Base-by-base conservation (phyloP, 1,139 yeast species). In the Protomyces lactucae-debilis region DNA sequence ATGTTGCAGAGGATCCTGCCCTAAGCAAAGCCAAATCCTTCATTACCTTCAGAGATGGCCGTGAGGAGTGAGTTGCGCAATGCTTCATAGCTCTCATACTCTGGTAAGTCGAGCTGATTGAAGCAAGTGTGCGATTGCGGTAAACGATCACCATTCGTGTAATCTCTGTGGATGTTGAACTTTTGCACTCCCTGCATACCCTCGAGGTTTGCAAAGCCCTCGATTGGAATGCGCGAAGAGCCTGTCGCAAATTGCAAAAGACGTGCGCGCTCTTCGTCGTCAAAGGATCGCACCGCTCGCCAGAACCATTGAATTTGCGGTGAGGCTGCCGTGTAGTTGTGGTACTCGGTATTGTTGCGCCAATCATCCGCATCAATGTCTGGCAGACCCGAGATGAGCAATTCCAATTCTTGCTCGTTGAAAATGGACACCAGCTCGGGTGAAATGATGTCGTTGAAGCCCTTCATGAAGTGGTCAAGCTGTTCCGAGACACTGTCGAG, bases 281-380 rank as follows among this genome's bases (percentile, higher is more conserved):
- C 97, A 76, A 93, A 93, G 0, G 97, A 89, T 71, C 91, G 85
- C 16, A 95, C 97, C 0, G 98, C 97, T 73, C 98, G 82, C 99
- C 99, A 95, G 77, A 93, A 95, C 91, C 98, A 93, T 73, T 88
- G 92, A 67, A 95, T 86, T 73, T 92, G 98, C 51, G 88, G 85
- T 2, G 96, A 88, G 1, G 90, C 83, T 1, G 95, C 82, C 0
- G 92, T 83, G 74, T 93, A 95, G 73, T 92, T 93, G 67, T 83
- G 87, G 76, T 95, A 93, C 1, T 80, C 80, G 0, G 97, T 83
- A 74, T 93, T 88, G 72, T 84, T 86, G 71, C 88, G 88, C 99
- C 99, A 95, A 73, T 95, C 99, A 70, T 85, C 88, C 32, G 93
- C 92, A 76, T 89, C 97, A 71, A 95, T 92, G 72, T 93, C 97